Base-by-base conservation (phyloP, 2,329 filamentous ascomycete genomes). In the Orbilia quercus region DNA sequence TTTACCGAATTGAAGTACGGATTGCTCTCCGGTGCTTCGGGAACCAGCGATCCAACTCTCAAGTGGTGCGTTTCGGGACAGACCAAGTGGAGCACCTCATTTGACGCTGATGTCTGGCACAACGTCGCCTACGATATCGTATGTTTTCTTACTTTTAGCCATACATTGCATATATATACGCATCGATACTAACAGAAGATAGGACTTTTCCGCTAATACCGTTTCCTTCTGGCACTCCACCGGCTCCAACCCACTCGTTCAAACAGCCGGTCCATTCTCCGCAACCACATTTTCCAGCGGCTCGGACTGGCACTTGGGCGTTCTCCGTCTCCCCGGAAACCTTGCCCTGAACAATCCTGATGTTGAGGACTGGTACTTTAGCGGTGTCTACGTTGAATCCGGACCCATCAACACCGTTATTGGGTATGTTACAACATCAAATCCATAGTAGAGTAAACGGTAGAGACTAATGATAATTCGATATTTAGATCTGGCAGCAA, bases 1-100 rank as follows among this genome's bases (percentile, higher is more conserved):
- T 91, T 91, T 80, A 91, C 89, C 11, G 89, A 91, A 82, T 81
- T 91, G 79, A 91, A 91, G 82, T 86, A 86, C 66, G 89, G 89
- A 47, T 87, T 85, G 84, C 82, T 88, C 34, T 81, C 78, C 74
- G 83, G 83, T 38, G 81, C 82, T 63, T 78, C 80, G 2, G 69
- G 69, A 48, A 82, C 81, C n/a, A 80, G 79, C 18, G 82, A 85
- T 71, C 81, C 83, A 38, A 84, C 84, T 75, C 82, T 91, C 75
- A 85, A 87, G 76, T 91, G 89, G 88, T 85, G 87, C 80, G 86
- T 87, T 7, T 83, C 83, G 71, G 84, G 87, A 14, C 81, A 84
- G 76, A 85, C 84, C 54, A 82, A 90, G 76, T 91, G 89, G 88
- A 85, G 84, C 77, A 83, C 84, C 0, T 82, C 85, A 74, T 88